A percentile compares a stretch with the other conserved stretches of the same genome.
These are phyloP conservation scores for Serendipita sp. DNA, from an alignment of 768 basidiomycete species.

Conservation along the genomic window DNA sequence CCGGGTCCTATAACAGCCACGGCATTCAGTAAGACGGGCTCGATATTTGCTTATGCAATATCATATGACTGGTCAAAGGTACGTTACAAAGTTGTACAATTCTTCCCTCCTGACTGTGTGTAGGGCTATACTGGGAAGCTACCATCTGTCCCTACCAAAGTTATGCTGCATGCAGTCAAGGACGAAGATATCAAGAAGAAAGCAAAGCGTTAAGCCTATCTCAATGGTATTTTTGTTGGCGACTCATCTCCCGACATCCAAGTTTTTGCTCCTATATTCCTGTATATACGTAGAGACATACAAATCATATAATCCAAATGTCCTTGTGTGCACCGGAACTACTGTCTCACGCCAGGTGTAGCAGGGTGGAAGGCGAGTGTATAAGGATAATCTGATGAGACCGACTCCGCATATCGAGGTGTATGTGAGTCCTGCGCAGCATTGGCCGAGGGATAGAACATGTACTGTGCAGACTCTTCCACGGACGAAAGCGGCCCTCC, in stretches of 20 bases:
- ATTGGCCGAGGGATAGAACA: neutral
- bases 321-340: too few relatives aligned
- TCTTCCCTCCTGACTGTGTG: neutral
- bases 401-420: neutral
- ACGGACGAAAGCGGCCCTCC: neutral
- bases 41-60: conserved; percentile 79
- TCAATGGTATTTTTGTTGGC: too few relatives aligned
- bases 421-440: neutral
- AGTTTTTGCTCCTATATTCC: too few relatives aligned
- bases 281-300: too few relatives aligned
- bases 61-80: conserved; percentile 86
- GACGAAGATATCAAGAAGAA: conserved; percentile 26
- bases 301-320: too few relatives aligned
- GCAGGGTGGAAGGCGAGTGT: neutral
- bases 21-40: conserved; percentile 74
- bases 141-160: conserved; percentile 25
- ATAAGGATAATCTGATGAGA: neutral
- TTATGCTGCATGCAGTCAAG: conserved; percentile 27
- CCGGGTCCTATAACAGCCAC: conserved; percentile 66
- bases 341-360: too few relatives aligned
- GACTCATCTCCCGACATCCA: too few relatives aligned
- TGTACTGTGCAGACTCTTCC: neutral
- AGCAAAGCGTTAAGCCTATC: conserved; percentile 11
- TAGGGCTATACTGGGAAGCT: conserved; percentile 73
- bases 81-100: neutral